Conservation (phyloP, 805 yeast species). For the Kodamaea jinghongensis region DNA sequence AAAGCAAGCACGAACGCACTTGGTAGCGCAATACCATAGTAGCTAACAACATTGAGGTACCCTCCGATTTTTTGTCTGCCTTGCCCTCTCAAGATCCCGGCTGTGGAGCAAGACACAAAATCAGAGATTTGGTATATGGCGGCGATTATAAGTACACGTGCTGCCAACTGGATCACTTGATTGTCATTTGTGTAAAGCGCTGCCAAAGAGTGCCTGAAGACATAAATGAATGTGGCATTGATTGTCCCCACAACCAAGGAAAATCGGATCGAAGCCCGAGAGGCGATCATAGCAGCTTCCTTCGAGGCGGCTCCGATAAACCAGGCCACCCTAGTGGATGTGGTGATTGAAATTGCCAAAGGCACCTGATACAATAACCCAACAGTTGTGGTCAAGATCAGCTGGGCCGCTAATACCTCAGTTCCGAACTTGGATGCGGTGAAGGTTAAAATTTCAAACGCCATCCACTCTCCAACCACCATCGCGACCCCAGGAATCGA, state of each 20-base stretch:
- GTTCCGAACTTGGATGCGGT: slow-evolving; percentile 69
- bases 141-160: slow-evolving; percentile 43
- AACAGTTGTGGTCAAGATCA: slow-evolving; percentile 66
- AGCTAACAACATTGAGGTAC: slow-evolving; percentile 44
- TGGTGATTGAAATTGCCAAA: slow-evolving; percentile 71
- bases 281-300: slow-evolving; percentile 34
- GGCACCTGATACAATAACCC: slow-evolving; percentile 71
- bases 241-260: slow-evolving; percentile 34
- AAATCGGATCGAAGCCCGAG: slow-evolving; percentile 33
- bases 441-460: slow-evolving; percentile 72
- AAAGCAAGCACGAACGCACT: slow-evolving; percentile 45
- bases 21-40: slow-evolving; percentile 51
- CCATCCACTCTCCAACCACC: slow-evolving; percentile 78
- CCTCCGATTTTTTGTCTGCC: slow-evolving; percentile 60
- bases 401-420: slow-evolving; percentile 66
- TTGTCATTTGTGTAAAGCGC: slow-evolving; percentile 41
- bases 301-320: slow-evolving; percentile 63
- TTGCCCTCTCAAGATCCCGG: slow-evolving; percentile 57
- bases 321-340: slow-evolving; percentile 76
- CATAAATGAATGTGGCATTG: slow-evolving; percentile 37
- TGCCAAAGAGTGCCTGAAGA: slow-evolving; percentile 38
- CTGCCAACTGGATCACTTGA: slow-evolving; percentile 34
- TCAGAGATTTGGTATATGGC: slow-evolving; percentile 54
- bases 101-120: slow-evolving; percentile 47
- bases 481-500: slow-evolving; percentile 73